Conservation (phyloP, 1,284 basidiomycete genomes). For the Rugosomyces carneus region DNA sequence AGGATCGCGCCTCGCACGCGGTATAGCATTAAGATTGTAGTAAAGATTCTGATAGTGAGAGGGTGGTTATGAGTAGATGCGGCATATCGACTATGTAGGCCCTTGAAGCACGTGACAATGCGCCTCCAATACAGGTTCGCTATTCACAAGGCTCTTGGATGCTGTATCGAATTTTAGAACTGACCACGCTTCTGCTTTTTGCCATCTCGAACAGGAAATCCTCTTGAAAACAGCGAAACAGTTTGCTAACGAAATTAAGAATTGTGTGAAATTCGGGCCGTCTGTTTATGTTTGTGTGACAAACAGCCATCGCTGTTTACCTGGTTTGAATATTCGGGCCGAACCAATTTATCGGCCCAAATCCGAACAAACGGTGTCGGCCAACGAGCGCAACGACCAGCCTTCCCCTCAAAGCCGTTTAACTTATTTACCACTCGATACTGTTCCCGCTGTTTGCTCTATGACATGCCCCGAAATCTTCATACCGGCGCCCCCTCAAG, state of each 20-base stretch:
- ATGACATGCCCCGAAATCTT: slow-evolving; percentile 79
- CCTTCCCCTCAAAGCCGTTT: slow-evolving; percentile 15
- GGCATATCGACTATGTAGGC: too few relatives aligned
- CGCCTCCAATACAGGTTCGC: neutral
- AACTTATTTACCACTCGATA: slow-evolving; percentile 24
- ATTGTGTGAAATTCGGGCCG: slow-evolving; percentile 4
- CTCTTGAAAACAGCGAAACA: neutral
- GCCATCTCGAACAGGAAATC: neutral
- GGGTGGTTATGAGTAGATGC: neutral
- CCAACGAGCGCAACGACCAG: slow-evolving; percentile 31
- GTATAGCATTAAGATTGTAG: slow-evolving; percentile 78
- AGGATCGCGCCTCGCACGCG: slow-evolving; percentile 82
- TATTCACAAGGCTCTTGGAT: neutral
- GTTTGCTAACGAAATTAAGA: slow-evolving; percentile 1
- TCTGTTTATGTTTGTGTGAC: slow-evolving; percentile 30
- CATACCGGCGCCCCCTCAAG: slow-evolving; percentile 67
- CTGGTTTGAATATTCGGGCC: slow-evolving; percentile 34
- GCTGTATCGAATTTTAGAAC: neutral
- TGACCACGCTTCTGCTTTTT: neutral
- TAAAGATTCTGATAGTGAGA: slow-evolving; percentile 47
- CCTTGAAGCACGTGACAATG: neutral
- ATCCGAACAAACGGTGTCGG: slow-evolving; percentile 38
- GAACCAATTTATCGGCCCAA: slow-evolving; percentile 40
- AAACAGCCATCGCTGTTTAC: slow-evolving; percentile 30
- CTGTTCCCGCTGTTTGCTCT: slow-evolving; percentile 32